Percentiles rank a stretch among this genome's conserved stretches.
phyloP scores from a whole-genome alignment of 768 basidiomycete species.

The Pleurotus sapidus region DNA sequence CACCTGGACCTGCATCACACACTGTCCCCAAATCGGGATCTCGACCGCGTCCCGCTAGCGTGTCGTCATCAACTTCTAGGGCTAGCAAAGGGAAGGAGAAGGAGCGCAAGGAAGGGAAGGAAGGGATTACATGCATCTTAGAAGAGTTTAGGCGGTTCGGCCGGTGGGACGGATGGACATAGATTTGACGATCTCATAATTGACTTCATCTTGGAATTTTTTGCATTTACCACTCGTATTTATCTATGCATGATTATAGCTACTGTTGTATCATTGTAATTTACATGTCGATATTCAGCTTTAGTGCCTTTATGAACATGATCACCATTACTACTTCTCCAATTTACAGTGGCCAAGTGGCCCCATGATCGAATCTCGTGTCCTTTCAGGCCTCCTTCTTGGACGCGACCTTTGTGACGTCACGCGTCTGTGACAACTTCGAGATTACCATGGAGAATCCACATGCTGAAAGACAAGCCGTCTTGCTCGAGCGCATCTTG shows the following conservation, averaged over 20 bases:
- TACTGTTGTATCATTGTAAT: constrained; percentile 5
- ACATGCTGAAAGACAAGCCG: constrained; percentile 89
- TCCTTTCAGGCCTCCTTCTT: no score
- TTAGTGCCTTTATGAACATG: background rate
- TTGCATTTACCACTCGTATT: constrained; percentile 3
- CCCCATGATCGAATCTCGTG: background rate
- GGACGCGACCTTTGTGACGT: background rate
- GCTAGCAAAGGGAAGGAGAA: constrained; percentile 56
- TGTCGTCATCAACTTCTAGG: constrained; percentile 47
- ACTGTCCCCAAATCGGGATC: constrained; percentile 45
- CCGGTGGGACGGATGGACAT: constrained; percentile 88
- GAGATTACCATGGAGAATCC: constrained; percentile 81
- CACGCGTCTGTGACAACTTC: constrained; percentile 13
- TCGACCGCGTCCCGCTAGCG: constrained; percentile 46
- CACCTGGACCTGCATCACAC: constrained; percentile 18
- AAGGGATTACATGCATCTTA: constrained; percentile 63
- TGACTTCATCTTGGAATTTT: background rate
- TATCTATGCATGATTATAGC: background rate
- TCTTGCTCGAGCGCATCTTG: constrained; percentile 85
- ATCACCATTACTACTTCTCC: background rate
- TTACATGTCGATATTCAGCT: background rate
- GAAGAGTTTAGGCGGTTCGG: constrained; percentile 82
- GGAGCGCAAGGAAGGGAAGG: constrained; percentile 53
- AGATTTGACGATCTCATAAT: constrained; percentile 6
- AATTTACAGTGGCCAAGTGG: no score